phyloP scores from a whole-genome alignment of 2,329 filamentous ascomycete species.

The Fusarium sp. region DNA sequence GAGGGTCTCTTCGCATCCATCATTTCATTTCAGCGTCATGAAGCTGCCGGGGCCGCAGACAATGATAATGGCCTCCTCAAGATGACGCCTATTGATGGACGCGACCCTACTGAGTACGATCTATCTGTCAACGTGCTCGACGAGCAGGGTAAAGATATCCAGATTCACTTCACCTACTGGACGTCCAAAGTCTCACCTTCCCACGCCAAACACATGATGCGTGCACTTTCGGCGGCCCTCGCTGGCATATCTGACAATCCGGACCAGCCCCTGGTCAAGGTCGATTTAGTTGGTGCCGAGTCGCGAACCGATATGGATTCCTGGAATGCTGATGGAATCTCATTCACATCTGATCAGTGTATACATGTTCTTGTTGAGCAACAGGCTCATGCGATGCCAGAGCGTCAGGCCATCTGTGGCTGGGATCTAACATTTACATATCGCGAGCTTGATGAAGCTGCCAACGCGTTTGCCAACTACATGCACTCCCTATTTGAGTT shows the following conservation, averaged over 20 bases:
- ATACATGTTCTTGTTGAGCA: background rate
- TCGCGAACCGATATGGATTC: background rate
- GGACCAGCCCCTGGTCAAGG: background rate
- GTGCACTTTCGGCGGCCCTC: background rate
- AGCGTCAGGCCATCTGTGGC: background rate
- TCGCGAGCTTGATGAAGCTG: background rate
- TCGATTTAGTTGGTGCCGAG: background rate
- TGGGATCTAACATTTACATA: constrained; percentile 4
- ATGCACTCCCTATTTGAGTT: background rate
- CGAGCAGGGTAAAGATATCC: background rate
- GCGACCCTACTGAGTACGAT: constrained; percentile 1
- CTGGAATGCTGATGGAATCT: background rate
- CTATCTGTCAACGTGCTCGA: constrained; percentile 6
- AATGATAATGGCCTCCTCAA: background rate
- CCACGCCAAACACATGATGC: background rate
- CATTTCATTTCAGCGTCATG: constrained; percentile 1
- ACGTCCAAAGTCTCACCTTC: background rate
- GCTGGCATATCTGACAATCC: background rate
- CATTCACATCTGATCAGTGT: background rate
- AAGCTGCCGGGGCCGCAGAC: background rate
- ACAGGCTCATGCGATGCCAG: background rate
- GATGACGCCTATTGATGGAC: background rate
- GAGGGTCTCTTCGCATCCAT: constrained; percentile 4
- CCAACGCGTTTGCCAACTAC: background rate
- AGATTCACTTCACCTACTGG: constrained; percentile 1